These are phyloP conservation scores for Phaffia australis DNA, from an alignment of 768 basidiomycete species.

Conservation along the genomic window DNA sequence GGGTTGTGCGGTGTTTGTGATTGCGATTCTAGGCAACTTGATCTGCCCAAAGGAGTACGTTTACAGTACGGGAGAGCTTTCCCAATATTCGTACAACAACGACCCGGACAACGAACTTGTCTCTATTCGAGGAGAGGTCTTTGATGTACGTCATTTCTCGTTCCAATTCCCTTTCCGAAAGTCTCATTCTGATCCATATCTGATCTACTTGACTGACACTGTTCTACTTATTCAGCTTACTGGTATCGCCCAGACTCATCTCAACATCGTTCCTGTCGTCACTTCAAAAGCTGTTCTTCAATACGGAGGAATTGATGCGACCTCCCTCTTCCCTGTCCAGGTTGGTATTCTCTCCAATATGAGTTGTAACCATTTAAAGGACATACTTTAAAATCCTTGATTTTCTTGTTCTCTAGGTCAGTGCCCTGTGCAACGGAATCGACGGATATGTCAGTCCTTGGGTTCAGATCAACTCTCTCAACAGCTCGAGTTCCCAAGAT, in stretches of 20 bases:
- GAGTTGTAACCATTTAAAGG: background rate
- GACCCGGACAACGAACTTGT: constrained; percentile 67
- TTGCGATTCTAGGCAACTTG: constrained; percentile 69
- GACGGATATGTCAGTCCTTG: constrained; percentile 71
- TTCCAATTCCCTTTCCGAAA: background rate
- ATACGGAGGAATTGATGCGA: constrained; percentile 68
- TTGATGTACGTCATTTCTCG: constrained; percentile 51
- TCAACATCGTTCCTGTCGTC: constrained; percentile 59
- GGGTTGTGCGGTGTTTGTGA: constrained; percentile 79
- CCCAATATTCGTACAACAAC: constrained; percentile 53
- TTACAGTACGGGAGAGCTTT: constrained; percentile 65
- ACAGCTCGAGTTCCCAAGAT: constrained; percentile 43
- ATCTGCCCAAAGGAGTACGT: constrained; percentile 95
- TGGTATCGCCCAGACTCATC: constrained; percentile 44
- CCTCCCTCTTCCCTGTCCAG: constrained; percentile 86
- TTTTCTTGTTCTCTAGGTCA: constrained; percentile 46
- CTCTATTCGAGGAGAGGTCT: constrained; percentile 84
- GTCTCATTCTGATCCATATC: background rate
- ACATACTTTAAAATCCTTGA: background rate
- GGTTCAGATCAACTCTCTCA: constrained; percentile 62
- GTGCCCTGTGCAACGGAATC: constrained; percentile 81
- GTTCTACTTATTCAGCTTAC: constrained; percentile 12
- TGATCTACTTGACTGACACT: background rate
- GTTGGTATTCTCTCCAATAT: constrained; percentile 39
- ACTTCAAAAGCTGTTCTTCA: constrained; percentile 61